Evolutionary conservation across 345 rosid genomes (phyloP).

Genomic region (Cardamine occulta): DNA sequence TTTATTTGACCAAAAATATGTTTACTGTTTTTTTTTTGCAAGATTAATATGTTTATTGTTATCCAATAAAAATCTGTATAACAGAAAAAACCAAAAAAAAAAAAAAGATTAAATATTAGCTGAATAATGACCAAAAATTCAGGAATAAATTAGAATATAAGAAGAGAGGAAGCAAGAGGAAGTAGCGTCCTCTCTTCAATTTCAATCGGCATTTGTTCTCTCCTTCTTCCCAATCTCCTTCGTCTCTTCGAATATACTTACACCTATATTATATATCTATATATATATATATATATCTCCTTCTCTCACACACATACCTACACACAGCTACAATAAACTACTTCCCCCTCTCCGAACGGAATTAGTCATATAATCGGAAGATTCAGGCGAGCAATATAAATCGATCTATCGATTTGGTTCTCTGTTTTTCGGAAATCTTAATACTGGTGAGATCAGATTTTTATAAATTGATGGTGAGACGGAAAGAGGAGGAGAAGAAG

Average conservation of each 20-base stretch:
- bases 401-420: conserved; percentile 22
- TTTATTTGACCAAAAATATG: conserved; percentile 2
- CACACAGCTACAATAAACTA: conserved; percentile 13
- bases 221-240: conserved; percentile 31
- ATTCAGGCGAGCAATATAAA: not conserved
- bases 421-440: not conserved
- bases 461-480: conserved; percentile 43
- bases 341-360: not conserved
- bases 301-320: not conserved
- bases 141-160: conserved; percentile 14
- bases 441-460: not conserved
- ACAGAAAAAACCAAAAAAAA: not conserved
- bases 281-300: conserved; percentile 17
- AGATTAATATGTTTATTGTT: conserved; percentile 20
- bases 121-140: not conserved
- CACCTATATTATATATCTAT: not conserved
- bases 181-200: conserved; percentile 44
- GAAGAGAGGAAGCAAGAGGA: conserved; percentile 38
- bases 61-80: conserved; percentile 35
- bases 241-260: conserved; percentile 33
- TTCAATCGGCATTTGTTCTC: conserved; percentile 28
- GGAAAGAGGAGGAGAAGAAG: conserved; percentile 15
- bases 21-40: not conserved
- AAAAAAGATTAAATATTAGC: not conserved
- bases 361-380: not conserved